phyloP scores from a whole-genome alignment of 75 land plant genomes.

The Cunninghamia lanceolata region DNA sequence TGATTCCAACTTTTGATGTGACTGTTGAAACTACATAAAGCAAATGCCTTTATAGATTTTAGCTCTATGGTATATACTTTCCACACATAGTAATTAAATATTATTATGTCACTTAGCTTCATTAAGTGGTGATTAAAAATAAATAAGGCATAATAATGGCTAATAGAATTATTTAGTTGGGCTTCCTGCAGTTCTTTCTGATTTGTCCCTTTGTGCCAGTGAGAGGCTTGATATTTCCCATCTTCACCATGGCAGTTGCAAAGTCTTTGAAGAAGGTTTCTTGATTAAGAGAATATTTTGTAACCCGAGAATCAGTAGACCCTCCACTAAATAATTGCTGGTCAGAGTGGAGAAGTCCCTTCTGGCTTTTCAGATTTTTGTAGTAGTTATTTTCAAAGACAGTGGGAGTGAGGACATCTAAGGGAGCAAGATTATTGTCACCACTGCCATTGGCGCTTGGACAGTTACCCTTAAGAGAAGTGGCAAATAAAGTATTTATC shows the following conservation, averaged over 20 bases:
- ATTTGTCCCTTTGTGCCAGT: conserved; percentile 3
- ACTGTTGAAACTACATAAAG: background rate
- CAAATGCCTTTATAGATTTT: background rate
- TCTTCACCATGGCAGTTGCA: conserved; percentile 10
- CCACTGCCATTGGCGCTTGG: conserved; percentile 38
- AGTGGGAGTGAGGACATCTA: background rate
- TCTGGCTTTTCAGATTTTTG: background rate
- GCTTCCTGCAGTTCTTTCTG: conserved; percentile 10
- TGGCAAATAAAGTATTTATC: conserved; percentile 34
- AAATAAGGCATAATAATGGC: too few relatives aligned
- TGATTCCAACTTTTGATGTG: background rate
- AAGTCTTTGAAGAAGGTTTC: background rate
- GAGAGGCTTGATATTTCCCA: conserved; percentile 10
- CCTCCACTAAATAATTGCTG: background rate
- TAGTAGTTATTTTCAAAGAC: background rate
- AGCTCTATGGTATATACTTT: background rate
- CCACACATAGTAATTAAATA: too few relatives aligned
- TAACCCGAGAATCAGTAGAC: background rate
- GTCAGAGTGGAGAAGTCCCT: background rate
- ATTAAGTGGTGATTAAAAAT: too few relatives aligned
- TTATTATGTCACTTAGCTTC: background rate
- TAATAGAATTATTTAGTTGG: background rate
- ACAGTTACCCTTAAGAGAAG: conserved; percentile 27
- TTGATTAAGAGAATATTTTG: background rate
- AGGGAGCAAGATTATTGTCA: background rate